phyloP scores from a whole-genome alignment of 106 monocot genomes.

The Hemerocallis citrina region DNA sequence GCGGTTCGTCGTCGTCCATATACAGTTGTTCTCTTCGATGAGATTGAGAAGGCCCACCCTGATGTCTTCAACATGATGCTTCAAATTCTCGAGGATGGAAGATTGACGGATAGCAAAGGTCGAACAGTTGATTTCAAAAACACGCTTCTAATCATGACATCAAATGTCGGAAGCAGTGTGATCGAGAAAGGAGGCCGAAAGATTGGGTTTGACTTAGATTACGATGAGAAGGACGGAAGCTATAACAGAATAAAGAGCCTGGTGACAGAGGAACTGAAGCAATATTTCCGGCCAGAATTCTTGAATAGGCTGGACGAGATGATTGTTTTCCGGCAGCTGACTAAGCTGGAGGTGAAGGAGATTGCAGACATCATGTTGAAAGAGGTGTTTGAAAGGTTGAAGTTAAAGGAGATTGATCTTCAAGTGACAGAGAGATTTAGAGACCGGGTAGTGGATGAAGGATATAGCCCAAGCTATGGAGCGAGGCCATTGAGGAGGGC shows the following conservation, averaged over 20 bases:
- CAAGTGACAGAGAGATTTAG: conserved; percentile 58
- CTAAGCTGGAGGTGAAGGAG: conserved; percentile 74
- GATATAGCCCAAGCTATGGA: conserved; percentile 34
- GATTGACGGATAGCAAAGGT: conserved; percentile 12
- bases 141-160: conserved; percentile 71
- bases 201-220: conserved; percentile 71
- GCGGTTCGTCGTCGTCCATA: conserved; percentile 12
- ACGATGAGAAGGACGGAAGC: conserved; percentile 68
- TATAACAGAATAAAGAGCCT: conserved; percentile 67
- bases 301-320: conserved; percentile 68
- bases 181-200: conserved; percentile 70
- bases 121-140: conserved; percentile 55
- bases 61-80: conserved; percentile 23
- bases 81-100: conserved; percentile 14
- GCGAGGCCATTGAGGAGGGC: no score
- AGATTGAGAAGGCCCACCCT: conserved; percentile 16
- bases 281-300: conserved; percentile 78
- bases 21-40: conserved; percentile 9
- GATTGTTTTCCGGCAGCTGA: conserved; percentile 81
- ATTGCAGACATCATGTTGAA: no score
- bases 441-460: conserved; percentile 56
- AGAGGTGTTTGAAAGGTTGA: no score
- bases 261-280: conserved; percentile 70
- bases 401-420: conserved; percentile 50
- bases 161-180: conserved; percentile 74